Conservation (phyloP, 2,329 filamentous ascomycete genomes). For the Fusarium anthophilum region DNA sequence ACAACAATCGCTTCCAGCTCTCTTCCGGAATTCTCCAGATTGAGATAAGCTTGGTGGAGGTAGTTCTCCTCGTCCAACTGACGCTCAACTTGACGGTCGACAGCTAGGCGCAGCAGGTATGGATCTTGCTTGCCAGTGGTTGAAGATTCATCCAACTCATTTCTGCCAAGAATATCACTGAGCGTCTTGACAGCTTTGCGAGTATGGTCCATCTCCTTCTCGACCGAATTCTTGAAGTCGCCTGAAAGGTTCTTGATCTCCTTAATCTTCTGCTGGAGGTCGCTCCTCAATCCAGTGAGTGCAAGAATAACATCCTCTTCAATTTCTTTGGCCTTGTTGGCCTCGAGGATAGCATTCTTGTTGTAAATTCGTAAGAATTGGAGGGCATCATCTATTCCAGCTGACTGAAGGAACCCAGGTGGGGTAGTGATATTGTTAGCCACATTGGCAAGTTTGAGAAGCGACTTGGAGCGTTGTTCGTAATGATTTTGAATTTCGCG, state of each 20-base stretch:
- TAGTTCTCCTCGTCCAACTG: conserved; percentile 99
- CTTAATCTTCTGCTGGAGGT: conserved; percentile 95
- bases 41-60: conserved; percentile 92
- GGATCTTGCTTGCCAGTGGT: conserved; percentile 91
- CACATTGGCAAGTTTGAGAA: conserved; percentile 84
- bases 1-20: conserved; percentile 97
- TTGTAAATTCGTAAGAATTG: conserved; percentile 85
- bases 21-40: conserved; percentile 91
- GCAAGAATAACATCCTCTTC: conserved; percentile 92
- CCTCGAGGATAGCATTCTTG: conserved; percentile 79
- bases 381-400: conserved; percentile 88
- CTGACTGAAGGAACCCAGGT: conserved; percentile 77
- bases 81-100: conserved; percentile 89
- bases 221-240: conserved; percentile 96
- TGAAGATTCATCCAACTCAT: conserved; percentile 76
- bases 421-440: conserved; percentile 83
- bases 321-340: conserved; percentile 89
- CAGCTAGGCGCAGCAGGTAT: conserved; percentile 83
- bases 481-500: conserved; percentile 91
- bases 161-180: conserved; percentile 82
- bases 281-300: conserved; percentile 83
- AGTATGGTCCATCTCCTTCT: conserved; percentile 91
- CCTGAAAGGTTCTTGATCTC: conserved; percentile 94
- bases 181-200: conserved; percentile 80
- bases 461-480: conserved; percentile 82